Evolutionary conservation across 306 rosid species (phyloP).

Genomic region (Vigna radiata): DNA sequence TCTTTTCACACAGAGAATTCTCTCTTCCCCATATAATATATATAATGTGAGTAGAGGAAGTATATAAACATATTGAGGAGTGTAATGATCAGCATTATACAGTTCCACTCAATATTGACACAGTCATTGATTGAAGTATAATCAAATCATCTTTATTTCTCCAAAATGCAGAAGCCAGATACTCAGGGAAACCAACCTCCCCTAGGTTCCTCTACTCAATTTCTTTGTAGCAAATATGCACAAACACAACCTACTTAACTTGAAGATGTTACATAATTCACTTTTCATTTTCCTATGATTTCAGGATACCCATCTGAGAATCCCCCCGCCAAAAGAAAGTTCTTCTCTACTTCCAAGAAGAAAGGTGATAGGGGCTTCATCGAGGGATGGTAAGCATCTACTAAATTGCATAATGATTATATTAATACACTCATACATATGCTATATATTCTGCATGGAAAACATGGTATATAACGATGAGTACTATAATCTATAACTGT

Average conservation of each 20-base stretch:
- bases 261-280: slow-evolving; percentile 5
- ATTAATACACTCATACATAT: background rate
- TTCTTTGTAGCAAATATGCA: slow-evolving; percentile 29
- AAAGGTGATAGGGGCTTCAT: slow-evolving; percentile 82
- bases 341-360: slow-evolving; percentile 48
- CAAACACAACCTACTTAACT: slow-evolving; percentile 1
- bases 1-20: background rate
- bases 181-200: slow-evolving; percentile 62
- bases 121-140: slow-evolving; percentile 16
- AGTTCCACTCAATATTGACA: slow-evolving; percentile 14
- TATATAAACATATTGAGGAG: slow-evolving; percentile 5
- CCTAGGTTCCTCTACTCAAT: slow-evolving; percentile 49
- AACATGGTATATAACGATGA: background rate
- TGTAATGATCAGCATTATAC: slow-evolving; percentile 32
- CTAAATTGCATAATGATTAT: background rate
- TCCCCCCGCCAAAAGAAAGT: slow-evolving; percentile 56
- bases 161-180: slow-evolving; percentile 62
- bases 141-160: slow-evolving; percentile 29
- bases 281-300: slow-evolving; percentile 38
- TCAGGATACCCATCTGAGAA: slow-evolving; percentile 75
- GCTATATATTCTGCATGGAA: background rate
- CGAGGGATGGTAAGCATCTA: slow-evolving; percentile 77
- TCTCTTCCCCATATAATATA: too few species aligned
- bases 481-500: background rate
- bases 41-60: background rate